Evolutionary conservation across 768 basidiomycete genomes (phyloP), one percentile per base, ranked within the genome.

Genomic region (Macrolepiota fuliginosa): DNA sequence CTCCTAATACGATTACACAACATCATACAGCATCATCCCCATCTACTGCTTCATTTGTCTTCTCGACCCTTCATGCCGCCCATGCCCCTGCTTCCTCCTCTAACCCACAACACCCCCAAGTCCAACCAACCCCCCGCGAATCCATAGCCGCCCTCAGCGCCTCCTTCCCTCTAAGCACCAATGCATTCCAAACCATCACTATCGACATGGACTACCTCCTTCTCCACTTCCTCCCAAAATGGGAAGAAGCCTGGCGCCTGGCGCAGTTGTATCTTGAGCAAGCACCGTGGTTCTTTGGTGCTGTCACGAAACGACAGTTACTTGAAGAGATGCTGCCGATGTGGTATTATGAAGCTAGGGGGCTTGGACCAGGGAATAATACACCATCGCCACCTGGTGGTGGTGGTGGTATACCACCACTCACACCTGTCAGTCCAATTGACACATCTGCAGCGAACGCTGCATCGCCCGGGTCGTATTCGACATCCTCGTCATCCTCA

Each of bases 261-360:
- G 81, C 80, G 65, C 81, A 85, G n/a, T 77, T 89, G 12, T 92
- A 91, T 70, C 80, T 91, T 42, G 86, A 87, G n/a, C 86, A 89
- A 67, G 88, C 89, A 2, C 86, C 88, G 0, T 92, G 90, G 90
- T 90, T 91, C 69, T 90, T 89, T 61, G 86, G 89, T 22, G 86
- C 89, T 1, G 83, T 91, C 39, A 86, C 86, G 2, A 76, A 79
- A 47, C 76, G 75, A 15, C 89, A 92, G 63, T 72, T 89, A 9
- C 71, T 83, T n/a, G 84, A 88, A 59, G 87, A 89, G 62, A 72
- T 84, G 17, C 73, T 89, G n/a, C 88, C 88, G 15, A 65, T 83
- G 46, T 89, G 85, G 84, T 90, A 87, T 62, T 71, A 71, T n/a
- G 86, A 82, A 64, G 82, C 81, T 2, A 55, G 60, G 35, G 53